Conservation (phyloP, 768 basidiomycete species). For the Russula sp. region DNA sequence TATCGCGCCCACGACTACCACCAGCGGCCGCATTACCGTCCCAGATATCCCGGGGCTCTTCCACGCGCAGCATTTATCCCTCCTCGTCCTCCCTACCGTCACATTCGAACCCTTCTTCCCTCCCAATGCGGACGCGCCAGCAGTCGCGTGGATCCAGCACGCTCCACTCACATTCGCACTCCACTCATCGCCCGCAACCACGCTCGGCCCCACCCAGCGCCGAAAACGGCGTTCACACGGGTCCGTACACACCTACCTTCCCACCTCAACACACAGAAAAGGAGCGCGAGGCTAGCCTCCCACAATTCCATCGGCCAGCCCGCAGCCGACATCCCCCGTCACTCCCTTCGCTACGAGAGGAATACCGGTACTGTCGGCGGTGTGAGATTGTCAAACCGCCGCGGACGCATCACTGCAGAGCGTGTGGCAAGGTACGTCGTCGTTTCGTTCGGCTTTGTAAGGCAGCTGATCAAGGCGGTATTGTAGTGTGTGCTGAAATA, state of each 20-base stretch:
- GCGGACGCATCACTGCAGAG: constrained; percentile 73
- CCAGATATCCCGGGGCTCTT: constrained; percentile 9
- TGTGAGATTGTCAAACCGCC: constrained; percentile 69
- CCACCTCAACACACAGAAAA: background rate
- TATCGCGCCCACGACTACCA: background rate
- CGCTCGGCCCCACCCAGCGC: background rate
- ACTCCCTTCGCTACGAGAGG: constrained; percentile 49
- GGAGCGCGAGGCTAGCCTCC: background rate
- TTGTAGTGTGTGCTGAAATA: constrained; percentile 74
- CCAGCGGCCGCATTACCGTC: background rate
- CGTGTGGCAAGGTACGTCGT: constrained; percentile 68
- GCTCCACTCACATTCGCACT: background rate
- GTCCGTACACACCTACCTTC: background rate
- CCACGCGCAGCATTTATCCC: constrained; percentile 17
- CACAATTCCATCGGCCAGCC: background rate
- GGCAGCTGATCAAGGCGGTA: background rate
- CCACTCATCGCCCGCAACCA: background rate
- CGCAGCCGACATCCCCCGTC: constrained; percentile 29
- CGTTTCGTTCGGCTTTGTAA: background rate
- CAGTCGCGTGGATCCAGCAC: constrained; percentile 8
- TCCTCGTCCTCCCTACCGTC: constrained; percentile 12
- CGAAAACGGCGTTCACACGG: background rate
- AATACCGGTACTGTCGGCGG: constrained; percentile 57
- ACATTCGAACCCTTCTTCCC: background rate
- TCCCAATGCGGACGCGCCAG: background rate